Percentiles rank a stretch among this genome's conserved stretches.
Evolutionary conservation across 139 green algal species (phyloP).

Genomic region (Closterium sp.): DNA sequence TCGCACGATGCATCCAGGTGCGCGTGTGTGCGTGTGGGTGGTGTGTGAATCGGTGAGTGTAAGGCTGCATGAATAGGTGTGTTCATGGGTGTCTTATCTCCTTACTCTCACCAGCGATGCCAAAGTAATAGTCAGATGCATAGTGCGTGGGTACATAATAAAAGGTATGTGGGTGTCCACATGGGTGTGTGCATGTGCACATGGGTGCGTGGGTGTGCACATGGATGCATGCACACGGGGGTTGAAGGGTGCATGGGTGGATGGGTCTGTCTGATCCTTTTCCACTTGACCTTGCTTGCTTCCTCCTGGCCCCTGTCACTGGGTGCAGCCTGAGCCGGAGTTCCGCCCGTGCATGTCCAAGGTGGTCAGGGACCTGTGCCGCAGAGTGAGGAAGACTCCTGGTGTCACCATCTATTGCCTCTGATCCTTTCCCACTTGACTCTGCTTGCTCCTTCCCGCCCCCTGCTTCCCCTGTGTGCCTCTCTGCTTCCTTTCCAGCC

Average conservation of each 20-base stretch:
- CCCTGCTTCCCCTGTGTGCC: not conserved
- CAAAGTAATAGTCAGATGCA: not conserved
- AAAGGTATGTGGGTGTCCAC: no score
- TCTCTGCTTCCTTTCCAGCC: not conserved
- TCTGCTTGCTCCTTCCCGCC: no score
- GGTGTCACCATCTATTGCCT: no score
- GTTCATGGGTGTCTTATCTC: not conserved
- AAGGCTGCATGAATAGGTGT: not conserved
- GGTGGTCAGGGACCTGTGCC: slow-evolving; percentile 26
- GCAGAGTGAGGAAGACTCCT: not conserved
- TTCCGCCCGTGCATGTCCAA: slow-evolving; percentile 33
- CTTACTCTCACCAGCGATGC: not conserved
- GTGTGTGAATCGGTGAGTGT: not conserved
- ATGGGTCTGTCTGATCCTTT: no score
- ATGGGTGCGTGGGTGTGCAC: no score
- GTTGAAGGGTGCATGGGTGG: no score
- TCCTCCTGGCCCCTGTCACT: no score
- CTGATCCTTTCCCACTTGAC: no score
- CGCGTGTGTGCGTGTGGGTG: not conserved
- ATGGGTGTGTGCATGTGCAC: no score
- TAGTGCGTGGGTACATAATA: no score
- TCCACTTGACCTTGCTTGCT: no score
- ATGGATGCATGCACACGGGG: no score
- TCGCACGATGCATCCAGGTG: slow-evolving; percentile 23
- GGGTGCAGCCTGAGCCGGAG: slow-evolving; percentile 27